Base-by-base conservation (phyloP, 148 eudicot species). In the Amaranthus hypochondriacus region DNA sequence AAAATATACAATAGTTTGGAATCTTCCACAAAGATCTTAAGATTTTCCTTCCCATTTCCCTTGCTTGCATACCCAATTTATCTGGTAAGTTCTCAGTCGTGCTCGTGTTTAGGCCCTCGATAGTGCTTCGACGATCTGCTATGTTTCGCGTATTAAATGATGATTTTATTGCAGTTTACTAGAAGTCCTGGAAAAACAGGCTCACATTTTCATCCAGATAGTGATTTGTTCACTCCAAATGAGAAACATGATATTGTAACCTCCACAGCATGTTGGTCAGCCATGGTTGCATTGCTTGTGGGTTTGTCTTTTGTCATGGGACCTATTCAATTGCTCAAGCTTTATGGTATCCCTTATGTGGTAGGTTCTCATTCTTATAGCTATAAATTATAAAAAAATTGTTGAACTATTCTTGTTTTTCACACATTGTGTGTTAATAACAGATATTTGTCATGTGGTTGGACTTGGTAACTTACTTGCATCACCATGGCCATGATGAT, bases 361-460 rank as follows among this genome's bases (percentile, higher is more conserved):
- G 96, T 90, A 57, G 73, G 92, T 79, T 67, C 13, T 66, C 10
- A 14, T 39, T 52, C 11, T 54, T 47, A 54, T 56, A 4, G 1
- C 11, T 15, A 2, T 1, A 14, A 8, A 10, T 58, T 59, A 18
- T 67, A 56, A 2, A 43, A 2, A 1, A 50, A 28, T 18, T 49
- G 6, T 53, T 74, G 43, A n/a, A 28, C 18, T 47, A 47, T 46
- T 49, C 5, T 58, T 21, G 39, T 53, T 43, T 3, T 47, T 78
- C 13, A 57, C 9, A 21, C 56, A 54, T 47, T 76, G 12, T 48
- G 62, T 39, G n/a, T 12, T 71, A 21, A 48, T 70, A 75, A 61
- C 84, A 90, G 96, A 80, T 83, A 9, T 88, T 88, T 76, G 90
- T 90, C 7, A 85, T 86, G 92, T 90, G 96, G 96, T 82, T 90